Percentiles rank a stretch among this genome's conserved stretches.
These are phyloP conservation scores for Pseudocohnilembus persalinus DNA, from an alignment of 169 alveolate genomes.

Conservation along the genomic window DNA sequence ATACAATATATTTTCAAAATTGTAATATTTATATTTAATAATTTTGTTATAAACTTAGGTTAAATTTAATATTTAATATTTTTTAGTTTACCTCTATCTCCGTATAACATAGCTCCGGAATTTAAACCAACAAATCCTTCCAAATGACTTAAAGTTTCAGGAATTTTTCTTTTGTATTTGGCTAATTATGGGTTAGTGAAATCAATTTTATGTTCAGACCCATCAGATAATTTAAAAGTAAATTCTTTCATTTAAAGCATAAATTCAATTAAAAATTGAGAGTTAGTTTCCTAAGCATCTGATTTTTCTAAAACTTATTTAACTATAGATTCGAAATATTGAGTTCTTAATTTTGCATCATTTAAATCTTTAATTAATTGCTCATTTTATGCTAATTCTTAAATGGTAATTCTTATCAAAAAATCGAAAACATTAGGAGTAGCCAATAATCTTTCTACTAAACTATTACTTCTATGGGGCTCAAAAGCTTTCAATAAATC, in stretches of 20 bases:
- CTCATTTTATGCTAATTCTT: background rate
- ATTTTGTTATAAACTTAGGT: background rate
- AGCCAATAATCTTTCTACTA: background rate
- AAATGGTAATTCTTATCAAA: background rate
- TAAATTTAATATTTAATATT: slow-evolving; percentile 58
- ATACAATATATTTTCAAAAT: background rate
- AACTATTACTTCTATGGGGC: background rate
- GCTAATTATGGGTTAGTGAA: background rate
- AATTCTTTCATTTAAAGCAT: background rate
- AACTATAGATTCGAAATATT: background rate
- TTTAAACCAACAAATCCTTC: slow-evolving; percentile 54
- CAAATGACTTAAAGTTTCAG: slow-evolving; percentile 51
- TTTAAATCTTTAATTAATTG: background rate
- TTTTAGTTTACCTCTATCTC: slow-evolving; percentile 66
- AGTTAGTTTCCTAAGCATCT: slow-evolving; percentile 5
- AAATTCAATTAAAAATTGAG: background rate
- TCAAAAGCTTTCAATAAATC: background rate
- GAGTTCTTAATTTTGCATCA: background rate
- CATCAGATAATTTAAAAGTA: background rate
- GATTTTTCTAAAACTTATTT: slow-evolving; percentile 10
- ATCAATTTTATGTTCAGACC: background rate
- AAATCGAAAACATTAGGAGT: background rate
- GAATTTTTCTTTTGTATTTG: slow-evolving; percentile 43
- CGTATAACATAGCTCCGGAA: slow-evolving; percentile 65
- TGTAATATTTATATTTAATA: background rate